A percentile compares a stretch with the other conserved stretches of the same genome.
Conservation (phyloP, 257 asterid species). For the Nemophila menziesii region DNA sequence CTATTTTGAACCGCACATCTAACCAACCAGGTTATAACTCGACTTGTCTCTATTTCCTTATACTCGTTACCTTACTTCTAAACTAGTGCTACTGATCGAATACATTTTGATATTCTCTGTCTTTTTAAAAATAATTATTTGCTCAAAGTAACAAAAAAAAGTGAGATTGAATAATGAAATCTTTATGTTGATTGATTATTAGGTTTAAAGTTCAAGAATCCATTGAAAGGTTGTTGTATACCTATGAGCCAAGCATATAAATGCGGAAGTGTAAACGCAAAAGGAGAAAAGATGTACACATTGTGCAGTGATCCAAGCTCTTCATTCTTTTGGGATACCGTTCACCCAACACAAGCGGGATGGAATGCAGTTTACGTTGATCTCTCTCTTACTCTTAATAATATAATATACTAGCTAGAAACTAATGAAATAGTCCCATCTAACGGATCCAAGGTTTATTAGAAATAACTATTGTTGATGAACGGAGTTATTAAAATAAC, state of each 20-base stretch:
- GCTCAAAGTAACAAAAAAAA: too few species aligned
- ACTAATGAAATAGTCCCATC: not conserved
- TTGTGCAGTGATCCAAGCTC: conserved; percentile 50
- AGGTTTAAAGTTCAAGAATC: conserved; percentile 36
- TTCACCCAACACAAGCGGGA: conserved; percentile 85
- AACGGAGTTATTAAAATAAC: too few species aligned
- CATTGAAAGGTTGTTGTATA: conserved; percentile 68
- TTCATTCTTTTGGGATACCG: conserved; percentile 68
- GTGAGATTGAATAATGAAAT: too few species aligned
- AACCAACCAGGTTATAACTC: conserved; percentile 28
- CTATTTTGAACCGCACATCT: conserved; percentile 26
- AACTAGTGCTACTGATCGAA: too few species aligned
- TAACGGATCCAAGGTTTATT: too few species aligned
- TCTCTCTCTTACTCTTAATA: conserved; percentile 30
- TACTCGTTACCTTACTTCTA: too few species aligned
- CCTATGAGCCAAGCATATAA: conserved; percentile 29
- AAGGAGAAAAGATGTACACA: conserved; percentile 53
- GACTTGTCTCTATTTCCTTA: not conserved
- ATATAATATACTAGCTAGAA: too few species aligned
- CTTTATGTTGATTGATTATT: too few species aligned
- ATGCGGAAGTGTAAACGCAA: conserved; percentile 44
- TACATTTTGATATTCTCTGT: too few species aligned
- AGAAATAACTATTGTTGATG: too few species aligned
- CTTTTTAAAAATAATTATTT: too few species aligned
- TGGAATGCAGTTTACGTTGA: conserved; percentile 50